Evolutionary conservation across 495 filamentous ascomycete species (phyloP).

Genomic region (Hypoxylon intermedium): DNA sequence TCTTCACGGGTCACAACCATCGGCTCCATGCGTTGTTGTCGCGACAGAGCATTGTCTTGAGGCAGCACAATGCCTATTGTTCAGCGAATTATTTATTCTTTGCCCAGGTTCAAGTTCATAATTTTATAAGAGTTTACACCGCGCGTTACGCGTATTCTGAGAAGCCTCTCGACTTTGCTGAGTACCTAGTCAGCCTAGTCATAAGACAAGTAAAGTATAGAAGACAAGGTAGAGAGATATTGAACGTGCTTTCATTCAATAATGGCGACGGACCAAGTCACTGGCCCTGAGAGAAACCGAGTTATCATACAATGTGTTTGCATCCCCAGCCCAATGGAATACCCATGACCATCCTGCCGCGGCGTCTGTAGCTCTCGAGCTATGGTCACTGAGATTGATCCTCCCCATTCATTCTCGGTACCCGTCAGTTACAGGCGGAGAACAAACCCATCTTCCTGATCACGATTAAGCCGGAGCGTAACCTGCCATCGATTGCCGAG

Average conservation of each 20-base stretch:
- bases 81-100: not conserved
- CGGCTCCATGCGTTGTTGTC: too few species aligned
- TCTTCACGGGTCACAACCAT: too few species aligned
- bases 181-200: not conserved
- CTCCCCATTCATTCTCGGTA: slow-evolving; percentile 55
- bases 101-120: too few species aligned
- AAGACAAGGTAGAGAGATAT: not conserved
- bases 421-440: slow-evolving; percentile 53
- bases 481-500: slow-evolving; percentile 70
- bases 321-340: not conserved
- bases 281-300: not conserved
- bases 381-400: slow-evolving; percentile 57
- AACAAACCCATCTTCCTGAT: slow-evolving; percentile 56
- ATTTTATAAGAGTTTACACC: too few species aligned
- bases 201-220: not conserved
- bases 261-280: too few species aligned
- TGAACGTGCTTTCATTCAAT: too few species aligned
- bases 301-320: not conserved
- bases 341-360: slow-evolving; percentile 33
- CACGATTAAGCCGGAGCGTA: slow-evolving; percentile 97
- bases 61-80: too few species aligned
- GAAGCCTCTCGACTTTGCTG: too few species aligned
- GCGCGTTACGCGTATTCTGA: too few species aligned
- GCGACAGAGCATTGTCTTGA: too few species aligned
- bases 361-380: slow-evolving; percentile 44